Evolutionary conservation across 495 filamentous ascomycete species (phyloP), one percentile per base, ranked within the genome.

Genomic region (Cercophora sp.): DNA sequence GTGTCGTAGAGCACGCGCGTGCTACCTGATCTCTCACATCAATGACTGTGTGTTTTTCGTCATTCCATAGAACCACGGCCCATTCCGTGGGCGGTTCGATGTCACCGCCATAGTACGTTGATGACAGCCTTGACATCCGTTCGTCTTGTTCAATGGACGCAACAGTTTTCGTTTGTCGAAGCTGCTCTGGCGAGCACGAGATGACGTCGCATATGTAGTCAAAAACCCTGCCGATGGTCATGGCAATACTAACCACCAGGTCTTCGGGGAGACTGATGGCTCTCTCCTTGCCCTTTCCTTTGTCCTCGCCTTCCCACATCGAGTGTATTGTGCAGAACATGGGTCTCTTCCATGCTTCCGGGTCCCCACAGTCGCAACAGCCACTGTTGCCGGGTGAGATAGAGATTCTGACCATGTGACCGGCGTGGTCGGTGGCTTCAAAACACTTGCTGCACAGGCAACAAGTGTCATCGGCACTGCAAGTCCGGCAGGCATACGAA

Each of bases 171-270:
- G 81, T 77, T 48, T 96, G 77, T 31, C 93, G 82, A 34, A 98
- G 73, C 69, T 97, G 91, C 67, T 98, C 93, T 4, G 94, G 94
- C 5, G 94, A 93, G 69, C 93, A 98, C 2, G 93, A 96, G 44
- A 98, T 88, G 54, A 98, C 91, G 75, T 98, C 93, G 68, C 89
- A 94, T 48, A 97, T 82, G 66, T 96, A 98, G 68, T 98, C 92
- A 50, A 96, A 78, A 23, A 82, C 85, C 51, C 89, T 80, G 0
- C 86, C 81, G 56, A 98, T 85, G 2, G 94, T 96, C 72, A 87
- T 85, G 24, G 83, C 78, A 44, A 96, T 91, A 54, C 79, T 83
- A 41, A 81, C 69, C 20, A 87, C 65, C 39, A 96, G 76, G 20
- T 92, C 91, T 22, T 81, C 70, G 2, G 91, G 89, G 6, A 96